Evolutionary conservation across 2,329 filamentous ascomycete genomes (phyloP).

Genomic region (Aspergillus ochraceus): DNA sequence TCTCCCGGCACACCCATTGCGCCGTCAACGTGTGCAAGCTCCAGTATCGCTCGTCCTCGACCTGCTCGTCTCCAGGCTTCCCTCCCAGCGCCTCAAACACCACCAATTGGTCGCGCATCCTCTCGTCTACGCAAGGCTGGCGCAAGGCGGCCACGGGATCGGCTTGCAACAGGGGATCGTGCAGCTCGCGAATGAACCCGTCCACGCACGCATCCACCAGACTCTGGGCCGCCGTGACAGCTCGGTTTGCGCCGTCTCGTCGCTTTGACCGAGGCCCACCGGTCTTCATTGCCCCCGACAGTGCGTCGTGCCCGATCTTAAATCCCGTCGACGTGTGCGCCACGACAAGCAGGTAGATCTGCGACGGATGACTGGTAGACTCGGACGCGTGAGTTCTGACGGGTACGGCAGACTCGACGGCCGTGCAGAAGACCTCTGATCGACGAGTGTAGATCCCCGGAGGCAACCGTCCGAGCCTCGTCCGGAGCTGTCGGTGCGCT

Average conservation of each 20-base stretch:
- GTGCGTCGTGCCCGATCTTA: slow-evolving; percentile 52
- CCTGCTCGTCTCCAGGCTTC: slow-evolving; percentile 11
- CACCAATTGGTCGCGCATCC: slow-evolving; percentile 60
- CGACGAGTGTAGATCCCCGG: slow-evolving; percentile 10
- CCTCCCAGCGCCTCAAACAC: slow-evolving; percentile 59
- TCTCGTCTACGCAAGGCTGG: slow-evolving; percentile 53
- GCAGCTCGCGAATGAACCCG: slow-evolving; percentile 48
- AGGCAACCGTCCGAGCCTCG: slow-evolving; percentile 16
- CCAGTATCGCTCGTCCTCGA: slow-evolving; percentile 31
- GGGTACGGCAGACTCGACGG: slow-evolving; percentile 13
- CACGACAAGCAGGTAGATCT: slow-evolving; percentile 57
- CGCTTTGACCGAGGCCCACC: slow-evolving; percentile 6
- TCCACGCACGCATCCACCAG: slow-evolving; percentile 48
- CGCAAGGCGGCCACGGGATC: neutral
- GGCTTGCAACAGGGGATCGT: slow-evolving; percentile 29
- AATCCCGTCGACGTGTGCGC: slow-evolving; percentile 52
- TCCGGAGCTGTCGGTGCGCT: slow-evolving; percentile 17
- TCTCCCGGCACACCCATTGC: slow-evolving; percentile 44
- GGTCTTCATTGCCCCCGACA: slow-evolving; percentile 39
- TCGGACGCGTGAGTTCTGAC: slow-evolving; percentile 39
- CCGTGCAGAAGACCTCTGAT: neutral
- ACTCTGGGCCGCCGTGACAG: slow-evolving; percentile 25
- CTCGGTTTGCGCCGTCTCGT: neutral
- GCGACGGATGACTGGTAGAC: slow-evolving; percentile 44
- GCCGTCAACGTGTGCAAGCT: slow-evolving; percentile 47